Base-by-base conservation (phyloP, 1,284 basidiomycete genomes). In the Marasmius fiardii region DNA sequence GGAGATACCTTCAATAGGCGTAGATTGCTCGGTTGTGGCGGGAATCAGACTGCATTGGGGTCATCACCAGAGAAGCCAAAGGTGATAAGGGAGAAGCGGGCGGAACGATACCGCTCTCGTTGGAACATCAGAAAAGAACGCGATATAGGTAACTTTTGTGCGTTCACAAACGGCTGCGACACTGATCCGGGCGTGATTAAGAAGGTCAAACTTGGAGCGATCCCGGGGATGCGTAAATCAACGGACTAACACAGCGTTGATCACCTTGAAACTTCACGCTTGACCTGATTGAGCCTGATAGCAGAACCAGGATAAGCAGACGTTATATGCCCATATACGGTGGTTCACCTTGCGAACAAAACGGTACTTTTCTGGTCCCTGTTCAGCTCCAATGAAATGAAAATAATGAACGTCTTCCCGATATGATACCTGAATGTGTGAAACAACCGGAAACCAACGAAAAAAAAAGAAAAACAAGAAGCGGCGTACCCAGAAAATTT, bases 201-300 rank as follows among this genome's bases (percentile, higher is more conserved):
- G 70, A 1, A 82, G 72, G 65, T 88, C 86, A 57, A 85, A 86
- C 65, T 85, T 82, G 2, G 85, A 79, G 39, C 85, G 82, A 43
- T 80, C 71, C 83, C 85, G 52, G 39, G 18, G 33, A 37, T 54
- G 37, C 55, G 39, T 47, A 39, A 50, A 51, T 33, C 18, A n/a
- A 5, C 11, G 33, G 43, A 31, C 34, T n/a, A 24, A 26, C 11
- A 55, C 23, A 37, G 16, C 16, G 24, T 33, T 21, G n/a, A n/a
- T n/a, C n/a, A 71, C 83, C 61, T 63, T 85, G 85, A 87, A 55
- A 83, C 84, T 71, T 87, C 85, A 6, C 75, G 77, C 65, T 83
- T 86, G 63, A 70, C 80, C 60, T 85, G 82, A 60, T 79, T 83
- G 60, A 87, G 83, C 66, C 86, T 87, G 60, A 85, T 77, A 18